Base-by-base conservation (phyloP, 2,329 filamentous ascomycete genomes). In the Fusarium abutilonis region DNA sequence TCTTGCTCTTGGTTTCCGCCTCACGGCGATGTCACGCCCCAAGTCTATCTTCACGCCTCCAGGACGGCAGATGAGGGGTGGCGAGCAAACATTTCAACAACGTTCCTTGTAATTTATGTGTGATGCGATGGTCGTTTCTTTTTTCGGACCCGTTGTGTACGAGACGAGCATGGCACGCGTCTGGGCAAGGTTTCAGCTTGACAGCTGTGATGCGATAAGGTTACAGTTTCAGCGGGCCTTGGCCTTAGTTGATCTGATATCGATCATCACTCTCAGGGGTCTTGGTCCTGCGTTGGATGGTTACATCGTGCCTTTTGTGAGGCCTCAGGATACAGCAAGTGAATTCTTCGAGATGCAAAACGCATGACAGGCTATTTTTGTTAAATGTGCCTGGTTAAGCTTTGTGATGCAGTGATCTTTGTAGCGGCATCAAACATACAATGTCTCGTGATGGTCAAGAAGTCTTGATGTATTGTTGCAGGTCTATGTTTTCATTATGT, bases 1-100 rank as follows among this genome's bases (percentile, higher is more conserved):
- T 60, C 64, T 71, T 69, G 69, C 70, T 72, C 61, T 67, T 66
- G 52, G 73, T 66, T 65, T 70, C 67, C 69, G 65, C 61, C 58
- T 63, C 41, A 59, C 58, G 63, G 67, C 68, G 47, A 59, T 17
- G 69, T 64, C 68, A 64, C 69, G 67, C 62, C 55, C 51, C 60
- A 59, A 63, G 56, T 59, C 50, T 52, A 36, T 66, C 55, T 43
- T 35, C 38, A 52, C 46, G 29, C 53, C 43, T 39, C 6, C 15
- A 57, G 61, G 53, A 48, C 43, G 54, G 52, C 17, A 43, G 60
- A 49, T 47, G 53, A 34, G 52, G 60, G 56, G 54, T 65, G 74
- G 73, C 71, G 70, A 72, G 74, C 73, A 61, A 66, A 71, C 69
- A 71, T 71, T 26, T 42, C 51, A 43, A 32, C 40, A 15, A 21